These are phyloP conservation scores for Clavulina sp. DNA, from an alignment of 768 basidiomycete genomes.

Conservation along the genomic window DNA sequence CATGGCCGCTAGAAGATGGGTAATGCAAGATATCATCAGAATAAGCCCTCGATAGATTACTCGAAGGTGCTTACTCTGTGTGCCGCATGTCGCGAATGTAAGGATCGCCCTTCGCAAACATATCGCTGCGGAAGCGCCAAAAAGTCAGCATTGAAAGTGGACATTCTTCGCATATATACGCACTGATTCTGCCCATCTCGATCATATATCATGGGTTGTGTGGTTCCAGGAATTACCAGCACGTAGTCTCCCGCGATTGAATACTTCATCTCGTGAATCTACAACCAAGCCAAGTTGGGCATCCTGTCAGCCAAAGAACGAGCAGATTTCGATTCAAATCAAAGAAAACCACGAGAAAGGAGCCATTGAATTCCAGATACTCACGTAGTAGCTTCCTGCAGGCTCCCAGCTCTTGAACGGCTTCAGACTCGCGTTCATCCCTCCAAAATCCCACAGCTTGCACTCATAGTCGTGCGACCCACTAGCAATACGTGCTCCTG, in stretches of 20 bases:
- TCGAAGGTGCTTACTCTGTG: constrained; percentile 53
- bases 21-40: background rate
- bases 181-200: constrained; percentile 88
- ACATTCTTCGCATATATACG: constrained; percentile 30
- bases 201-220: constrained; percentile 76
- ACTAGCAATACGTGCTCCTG: constrained; percentile 77
- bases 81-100: constrained; percentile 99
- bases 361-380: constrained; percentile 13
- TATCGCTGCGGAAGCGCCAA: constrained; percentile 16
- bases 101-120: constrained; percentile 78
- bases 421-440: constrained; percentile 66
- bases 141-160: background rate
- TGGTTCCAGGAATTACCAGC: constrained; percentile 73
- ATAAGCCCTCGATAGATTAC: constrained; percentile 8
- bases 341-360: constrained; percentile 3
- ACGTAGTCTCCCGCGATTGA: constrained; percentile 76
- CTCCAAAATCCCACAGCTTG: constrained; percentile 98
- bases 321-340: constrained; percentile 1
- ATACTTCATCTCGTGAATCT: constrained; percentile 87
- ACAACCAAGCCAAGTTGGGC: background rate
- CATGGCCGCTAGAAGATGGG: constrained; percentile 59
- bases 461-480: constrained; percentile 96
- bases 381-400: constrained; percentile 78
- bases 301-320: background rate
- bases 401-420: constrained; percentile 97